Evolutionary conservation across 495 filamentous ascomycete species (phyloP).

Genomic region (Penicillium arizonense): DNA sequence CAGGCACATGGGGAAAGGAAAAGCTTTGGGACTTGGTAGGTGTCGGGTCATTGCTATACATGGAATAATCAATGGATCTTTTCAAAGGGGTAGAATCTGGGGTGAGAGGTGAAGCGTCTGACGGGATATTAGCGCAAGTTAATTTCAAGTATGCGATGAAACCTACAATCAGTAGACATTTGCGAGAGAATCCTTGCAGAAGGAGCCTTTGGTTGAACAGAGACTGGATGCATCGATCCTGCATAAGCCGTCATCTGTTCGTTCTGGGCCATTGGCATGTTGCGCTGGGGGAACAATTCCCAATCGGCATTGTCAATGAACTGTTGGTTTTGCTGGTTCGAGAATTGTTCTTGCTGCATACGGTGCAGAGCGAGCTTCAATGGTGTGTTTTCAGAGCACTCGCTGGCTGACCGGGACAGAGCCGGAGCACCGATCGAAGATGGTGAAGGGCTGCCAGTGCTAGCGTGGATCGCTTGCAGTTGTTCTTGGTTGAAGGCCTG

Average conservation of each 20-base stretch:
- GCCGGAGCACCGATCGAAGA: slow-evolving; percentile 16
- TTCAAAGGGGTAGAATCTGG: slow-evolving; percentile 49
- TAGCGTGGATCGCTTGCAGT: slow-evolving; percentile 30
- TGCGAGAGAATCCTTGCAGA: slow-evolving; percentile 46
- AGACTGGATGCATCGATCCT: slow-evolving; percentile 32
- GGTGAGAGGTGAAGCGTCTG: slow-evolving; percentile 48
- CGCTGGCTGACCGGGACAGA: slow-evolving; percentile 24
- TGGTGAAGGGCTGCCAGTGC: slow-evolving; percentile 10
- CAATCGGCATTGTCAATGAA: slow-evolving; percentile 18
- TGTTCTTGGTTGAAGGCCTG: slow-evolving; percentile 37
- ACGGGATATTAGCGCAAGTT: slow-evolving; percentile 10
- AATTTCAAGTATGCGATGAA: neutral
- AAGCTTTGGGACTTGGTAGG: slow-evolving; percentile 36
- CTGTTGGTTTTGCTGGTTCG: slow-evolving; percentile 5
- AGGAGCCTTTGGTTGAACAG: slow-evolving; percentile 38
- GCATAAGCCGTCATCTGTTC: slow-evolving; percentile 21
- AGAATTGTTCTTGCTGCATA: slow-evolving; percentile 18
- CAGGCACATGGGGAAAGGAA: slow-evolving; percentile 33
- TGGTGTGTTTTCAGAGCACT: slow-evolving; percentile 17
- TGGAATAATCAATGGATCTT: slow-evolving; percentile 37
- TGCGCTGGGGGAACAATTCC: slow-evolving; percentile 26
- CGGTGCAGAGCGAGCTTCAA: slow-evolving; percentile 16
- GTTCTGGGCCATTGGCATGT: slow-evolving; percentile 14
- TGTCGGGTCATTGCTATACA: slow-evolving; percentile 32
- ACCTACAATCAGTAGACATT: slow-evolving; percentile 49